Evolutionary conservation across 2,329 filamentous ascomycete species (phyloP).

Genomic region (Neofusicoccum cordaticola): DNA sequence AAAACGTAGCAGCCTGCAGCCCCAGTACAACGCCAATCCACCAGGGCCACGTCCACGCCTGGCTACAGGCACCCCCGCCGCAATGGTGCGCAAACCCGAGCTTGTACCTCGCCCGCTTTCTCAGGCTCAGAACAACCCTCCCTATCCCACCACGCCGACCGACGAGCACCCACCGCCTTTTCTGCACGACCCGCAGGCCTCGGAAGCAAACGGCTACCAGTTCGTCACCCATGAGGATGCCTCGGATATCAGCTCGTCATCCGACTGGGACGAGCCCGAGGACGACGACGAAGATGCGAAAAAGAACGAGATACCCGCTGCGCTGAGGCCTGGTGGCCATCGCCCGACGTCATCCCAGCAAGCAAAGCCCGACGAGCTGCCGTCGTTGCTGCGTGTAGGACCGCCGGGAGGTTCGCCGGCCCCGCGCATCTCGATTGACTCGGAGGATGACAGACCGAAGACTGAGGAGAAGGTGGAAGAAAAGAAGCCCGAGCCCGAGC

Average conservation of each 20-base stretch:
- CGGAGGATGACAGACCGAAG: constrained; percentile 18
- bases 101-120: constrained; percentile 41
- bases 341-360: constrained; percentile 21
- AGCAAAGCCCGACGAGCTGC: constrained; percentile 21
- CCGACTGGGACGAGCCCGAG: constrained; percentile 36
- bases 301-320: constrained; percentile 29
- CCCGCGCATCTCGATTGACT: constrained; percentile 9
- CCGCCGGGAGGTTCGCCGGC: constrained; percentile 28
- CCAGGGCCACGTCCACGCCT: not conserved
- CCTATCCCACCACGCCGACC: constrained; percentile 45
- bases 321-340: constrained; percentile 36
- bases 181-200: constrained; percentile 23
- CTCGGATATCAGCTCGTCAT: constrained; percentile 26
- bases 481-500: constrained; percentile 23
- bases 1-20: constrained; percentile 9
- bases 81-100: constrained; percentile 47
- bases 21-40: constrained; percentile 7
- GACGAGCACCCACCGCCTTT: constrained; percentile 27
- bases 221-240: constrained; percentile 18
- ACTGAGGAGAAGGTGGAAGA: constrained; percentile 26
- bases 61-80: not conserved
- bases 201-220: constrained; percentile 7
- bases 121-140: constrained; percentile 39
- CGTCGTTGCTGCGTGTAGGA: constrained; percentile 31
- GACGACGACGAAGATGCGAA: constrained; percentile 29